A percentile compares a stretch with the other conserved stretches of the same genome.
Evolutionary conservation across 306 rosid genomes (phyloP).

Genomic region (Sicyos edulis): DNA sequence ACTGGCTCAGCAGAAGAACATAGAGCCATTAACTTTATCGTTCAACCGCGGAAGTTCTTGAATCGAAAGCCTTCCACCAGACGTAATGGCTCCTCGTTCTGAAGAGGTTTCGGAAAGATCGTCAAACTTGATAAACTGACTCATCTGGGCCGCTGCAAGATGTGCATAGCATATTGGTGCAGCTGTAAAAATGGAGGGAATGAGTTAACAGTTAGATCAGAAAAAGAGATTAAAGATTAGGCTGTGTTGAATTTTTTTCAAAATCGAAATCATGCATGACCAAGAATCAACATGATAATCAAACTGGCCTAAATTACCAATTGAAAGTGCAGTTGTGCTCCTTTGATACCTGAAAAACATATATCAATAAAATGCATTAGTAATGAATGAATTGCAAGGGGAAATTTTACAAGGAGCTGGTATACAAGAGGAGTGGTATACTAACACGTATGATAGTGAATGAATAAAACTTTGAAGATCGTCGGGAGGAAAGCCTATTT

Average conservation of each 20-base stretch:
- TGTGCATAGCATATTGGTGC: slow-evolving; percentile 88
- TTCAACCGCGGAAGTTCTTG: slow-evolving; percentile 71
- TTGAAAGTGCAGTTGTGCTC: slow-evolving; percentile 66
- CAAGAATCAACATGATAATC: too few species aligned
- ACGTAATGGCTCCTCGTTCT: slow-evolving; percentile 22
- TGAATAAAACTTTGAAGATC: slow-evolving; percentile 66
- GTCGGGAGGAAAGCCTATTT: slow-evolving; percentile 85
- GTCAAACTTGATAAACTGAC: slow-evolving; percentile 58
- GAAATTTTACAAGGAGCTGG: not conserved
- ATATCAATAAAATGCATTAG: not conserved
- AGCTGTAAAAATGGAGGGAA: slow-evolving; percentile 34
- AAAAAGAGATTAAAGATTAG: slow-evolving; percentile 8
- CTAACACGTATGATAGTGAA: slow-evolving; percentile 78
- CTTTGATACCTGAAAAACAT: slow-evolving; percentile 67
- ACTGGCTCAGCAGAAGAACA: slow-evolving; percentile 74
- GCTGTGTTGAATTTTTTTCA: slow-evolving; percentile 3
- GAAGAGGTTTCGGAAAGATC: slow-evolving; percentile 49
- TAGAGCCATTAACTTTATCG: slow-evolving; percentile 38
- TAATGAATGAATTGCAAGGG: not conserved
- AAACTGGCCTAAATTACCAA: slow-evolving; percentile 72
- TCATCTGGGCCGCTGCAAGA: slow-evolving; percentile 75
- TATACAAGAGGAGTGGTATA: slow-evolving; percentile 23
- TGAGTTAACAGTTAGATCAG: slow-evolving; percentile 21
- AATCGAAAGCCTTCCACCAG: slow-evolving; percentile 33
- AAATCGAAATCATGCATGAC: too few species aligned